Percentiles rank a stretch among this genome's conserved stretches.
phyloP scores from a whole-genome alignment of 1,284 basidiomycete genomes.

The Phaffia rhodozyma region DNA sequence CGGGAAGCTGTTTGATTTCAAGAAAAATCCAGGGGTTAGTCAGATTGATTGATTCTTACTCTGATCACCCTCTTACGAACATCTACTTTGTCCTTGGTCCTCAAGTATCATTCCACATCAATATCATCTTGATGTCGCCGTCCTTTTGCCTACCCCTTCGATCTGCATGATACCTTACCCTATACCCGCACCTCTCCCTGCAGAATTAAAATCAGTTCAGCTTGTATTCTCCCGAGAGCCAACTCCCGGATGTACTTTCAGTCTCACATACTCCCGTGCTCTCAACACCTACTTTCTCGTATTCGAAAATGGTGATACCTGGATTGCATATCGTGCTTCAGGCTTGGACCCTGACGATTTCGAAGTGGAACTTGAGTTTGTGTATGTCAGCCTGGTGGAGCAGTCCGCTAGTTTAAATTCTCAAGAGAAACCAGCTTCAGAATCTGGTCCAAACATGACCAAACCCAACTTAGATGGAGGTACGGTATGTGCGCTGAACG shows the following conservation, averaged over 20 bases:
- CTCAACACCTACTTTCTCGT: not conserved
- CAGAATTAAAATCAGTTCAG: not conserved
- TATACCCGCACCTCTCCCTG: not conserved
- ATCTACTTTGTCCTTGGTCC: conserved; percentile 50
- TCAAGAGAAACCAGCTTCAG: no score
- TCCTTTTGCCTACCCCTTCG: not conserved
- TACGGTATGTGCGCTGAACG: conserved; percentile 53
- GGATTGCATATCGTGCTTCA: no score
- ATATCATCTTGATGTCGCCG: conserved; percentile 30
- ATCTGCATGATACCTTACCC: conserved; percentile 11
- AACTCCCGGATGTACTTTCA: not conserved
- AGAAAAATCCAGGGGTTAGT: conserved; percentile 20
- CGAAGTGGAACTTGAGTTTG: no score
- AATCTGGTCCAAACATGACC: not conserved
- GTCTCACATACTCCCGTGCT: conserved; percentile 1
- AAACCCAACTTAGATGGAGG: conserved; percentile 49
- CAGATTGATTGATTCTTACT: conserved; percentile 1
- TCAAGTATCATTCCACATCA: conserved; percentile 16
- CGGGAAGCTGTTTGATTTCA: conserved; percentile 30
- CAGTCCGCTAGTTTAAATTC: no score
- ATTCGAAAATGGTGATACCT: not conserved
- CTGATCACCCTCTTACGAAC: conserved; percentile 48
- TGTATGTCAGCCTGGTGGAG: no score
- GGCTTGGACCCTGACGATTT: no score
- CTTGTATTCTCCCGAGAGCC: not conserved